A percentile compares a stretch with the other conserved stretches of the same genome.
These are phyloP conservation scores for Flaveria robusta DNA, from an alignment of 129 eudicot genomes.

Conservation along the genomic window DNA sequence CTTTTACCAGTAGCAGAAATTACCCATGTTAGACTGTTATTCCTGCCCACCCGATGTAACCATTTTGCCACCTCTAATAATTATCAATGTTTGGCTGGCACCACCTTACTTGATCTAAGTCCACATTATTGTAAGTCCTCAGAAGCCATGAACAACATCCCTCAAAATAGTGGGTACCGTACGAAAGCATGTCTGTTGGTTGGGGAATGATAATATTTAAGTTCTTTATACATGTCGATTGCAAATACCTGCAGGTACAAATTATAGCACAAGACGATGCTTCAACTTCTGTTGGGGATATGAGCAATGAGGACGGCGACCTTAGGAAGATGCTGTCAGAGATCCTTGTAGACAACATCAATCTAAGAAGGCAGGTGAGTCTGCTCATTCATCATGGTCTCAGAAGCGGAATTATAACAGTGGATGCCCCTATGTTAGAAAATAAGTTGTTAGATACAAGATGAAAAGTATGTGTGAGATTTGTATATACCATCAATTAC, in stretches of 20 bases:
- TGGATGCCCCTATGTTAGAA: conserved; percentile 34
- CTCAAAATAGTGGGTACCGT: no score
- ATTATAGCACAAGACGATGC: conserved; percentile 44
- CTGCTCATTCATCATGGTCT: conserved; percentile 46
- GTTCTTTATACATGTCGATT: background rate
- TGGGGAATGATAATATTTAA: no score
- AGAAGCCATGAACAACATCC: background rate
- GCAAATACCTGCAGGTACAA: conserved; percentile 49
- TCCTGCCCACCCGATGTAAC: no score
- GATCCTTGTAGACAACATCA: conserved; percentile 58
- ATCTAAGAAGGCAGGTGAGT: conserved; percentile 70
- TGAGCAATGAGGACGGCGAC: conserved; percentile 13
- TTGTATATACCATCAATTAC: conserved; percentile 41
- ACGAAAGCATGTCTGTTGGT: no score
- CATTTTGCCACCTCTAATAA: background rate
- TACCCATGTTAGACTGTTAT: no score
- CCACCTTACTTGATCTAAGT: no score
- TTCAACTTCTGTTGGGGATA: conserved; percentile 32
- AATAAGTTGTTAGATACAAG: conserved; percentile 41
- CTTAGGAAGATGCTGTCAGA: conserved; percentile 57
- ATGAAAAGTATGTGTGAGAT: conserved; percentile 32
- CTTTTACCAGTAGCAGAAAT: no score
- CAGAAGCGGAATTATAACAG: conserved; percentile 36
- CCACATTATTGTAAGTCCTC: no score
- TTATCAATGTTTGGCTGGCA: no score